Evolutionary conservation across 2,329 filamentous ascomycete species (phyloP), one percentile per base, ranked within the genome.

Genomic region (Xylaria polymorpha): DNA sequence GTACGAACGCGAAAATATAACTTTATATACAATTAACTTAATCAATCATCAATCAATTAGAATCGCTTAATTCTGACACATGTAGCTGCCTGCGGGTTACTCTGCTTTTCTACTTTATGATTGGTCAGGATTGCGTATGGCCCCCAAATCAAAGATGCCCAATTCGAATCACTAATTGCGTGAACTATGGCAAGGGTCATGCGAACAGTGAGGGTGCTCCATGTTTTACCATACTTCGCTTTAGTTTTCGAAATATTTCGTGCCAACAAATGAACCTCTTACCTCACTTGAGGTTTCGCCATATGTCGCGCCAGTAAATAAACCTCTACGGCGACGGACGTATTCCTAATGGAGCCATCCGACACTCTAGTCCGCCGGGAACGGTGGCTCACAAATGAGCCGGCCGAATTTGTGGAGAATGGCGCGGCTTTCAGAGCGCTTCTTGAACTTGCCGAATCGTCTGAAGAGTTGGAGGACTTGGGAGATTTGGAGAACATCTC

Each of bases 331-430:
- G 14, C 29, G 15, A 32, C 15, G 15, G 18, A 53, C 29, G 7
- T 35, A 53, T 53, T 35, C 4, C 29, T 5, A 35, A 53, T 53
- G 50, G 25, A 53, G 29, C 50, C 29, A 18, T 3, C 29, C 18
- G 18, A 14, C 18, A 35, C 8, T 35, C 20, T 53, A 20, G 29
- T 53, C 18, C 15, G 50, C 18, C 50, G 50, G 18, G 12, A 53
- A 53, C 29, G 29, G 15, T 53, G 29, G 50, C 29, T 53, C 29
- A 53, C 50, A 4, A 32, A 53, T 8, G 29, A 53, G 29, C 15
- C 50, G 3, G 50, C 50, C 8, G 50, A 35, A 32, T 53, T 53
- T 12, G 50, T 53, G 15, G 50, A 53, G 18, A 53, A 53, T 35
- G 50, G 50, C 4, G 50, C 50, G 2, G 25, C 9, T 53, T 20